Evolutionary conservation across 495 filamentous ascomycete genomes (phyloP), one percentile per base, ranked within the genome.

Genomic region (Trichoderma virens): DNA sequence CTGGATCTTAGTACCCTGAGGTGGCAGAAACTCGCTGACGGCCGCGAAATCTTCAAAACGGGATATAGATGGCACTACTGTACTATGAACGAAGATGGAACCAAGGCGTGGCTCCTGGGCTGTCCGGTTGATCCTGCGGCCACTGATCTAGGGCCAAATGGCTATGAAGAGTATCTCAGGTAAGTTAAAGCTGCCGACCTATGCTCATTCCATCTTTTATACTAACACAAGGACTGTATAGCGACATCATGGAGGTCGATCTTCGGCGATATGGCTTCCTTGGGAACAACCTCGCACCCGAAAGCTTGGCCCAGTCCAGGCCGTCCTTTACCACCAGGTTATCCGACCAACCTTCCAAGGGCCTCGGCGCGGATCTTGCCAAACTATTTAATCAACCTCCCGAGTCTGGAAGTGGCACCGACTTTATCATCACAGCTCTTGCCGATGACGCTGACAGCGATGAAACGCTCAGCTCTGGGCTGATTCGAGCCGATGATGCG

Each of bases 61-160:
- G 88, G 88, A 11, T 98, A 92, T 72, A 86, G 92, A 60, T 98
- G 95, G 95, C 93, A 97, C 73, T 98, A 98, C 72, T 97, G 94
- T 72, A 92, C 91, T 0, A 87, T 96, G 74, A 92, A 97, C 71
- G 86, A 94, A 66, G 88, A 92, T 63, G 92, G 91, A 1, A 97
- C 94, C 2, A 96, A 95, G 68, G 93, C 92, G 11, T 98, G 96
- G 91, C 78, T 98, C 8, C 81, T 98, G n/a, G 94, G 94, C 25
- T 96, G 92, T 71, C 87, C 87, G 9, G 89, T 87, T 4, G 91
- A 97, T 43, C 71, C 73, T 2, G 70, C 69, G 13, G 71, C 74
- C 14, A 78, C 74, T 31, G 82, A 86, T 41, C 79, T 88, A 32
- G 79, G 80, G 1, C 73, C 75, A 30, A 82, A 81, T 45, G 80